phyloP scores from a whole-genome alignment of 345 rosid species.

The Rhodomyrtus tomentosa region DNA sequence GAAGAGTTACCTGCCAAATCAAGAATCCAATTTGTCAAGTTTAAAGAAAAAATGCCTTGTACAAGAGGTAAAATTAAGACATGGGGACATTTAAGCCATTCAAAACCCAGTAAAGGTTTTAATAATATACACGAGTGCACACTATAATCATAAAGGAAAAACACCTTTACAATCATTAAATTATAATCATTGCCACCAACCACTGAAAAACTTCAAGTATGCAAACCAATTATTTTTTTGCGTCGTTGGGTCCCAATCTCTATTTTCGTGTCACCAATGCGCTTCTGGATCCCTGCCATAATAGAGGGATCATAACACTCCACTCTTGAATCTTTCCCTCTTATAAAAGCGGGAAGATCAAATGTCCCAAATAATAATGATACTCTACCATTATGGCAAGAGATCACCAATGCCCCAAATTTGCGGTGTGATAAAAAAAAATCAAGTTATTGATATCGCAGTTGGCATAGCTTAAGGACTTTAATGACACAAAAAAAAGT shows the following conservation, averaged over 20 bases:
- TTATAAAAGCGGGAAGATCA: no score
- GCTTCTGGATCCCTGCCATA: no score
- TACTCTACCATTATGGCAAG: no score
- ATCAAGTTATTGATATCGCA: accelerated
- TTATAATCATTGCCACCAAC: not conserved
- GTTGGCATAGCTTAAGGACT: not conserved
- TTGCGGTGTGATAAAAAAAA: not conserved
- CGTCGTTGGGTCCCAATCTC: not conserved
- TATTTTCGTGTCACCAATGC: not conserved
- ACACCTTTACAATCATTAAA: not conserved
- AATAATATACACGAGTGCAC: not conserved
- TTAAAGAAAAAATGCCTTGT: not conserved
- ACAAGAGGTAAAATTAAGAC: not conserved
- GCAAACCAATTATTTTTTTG: not conserved
- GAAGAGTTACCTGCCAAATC: no score
- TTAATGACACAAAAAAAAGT: not conserved
- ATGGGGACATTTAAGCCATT: not conserved
- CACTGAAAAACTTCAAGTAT: not conserved
- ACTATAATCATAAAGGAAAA: not conserved
- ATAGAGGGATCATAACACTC: no score
- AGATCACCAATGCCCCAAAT: not conserved
- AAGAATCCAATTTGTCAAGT: not conserved
- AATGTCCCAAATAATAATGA: no score
- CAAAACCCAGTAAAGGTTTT: not conserved
- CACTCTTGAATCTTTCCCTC: no score